Evolutionary conservation across 257 asterid species (phyloP).

Genomic region (Gentiana straminea): DNA sequence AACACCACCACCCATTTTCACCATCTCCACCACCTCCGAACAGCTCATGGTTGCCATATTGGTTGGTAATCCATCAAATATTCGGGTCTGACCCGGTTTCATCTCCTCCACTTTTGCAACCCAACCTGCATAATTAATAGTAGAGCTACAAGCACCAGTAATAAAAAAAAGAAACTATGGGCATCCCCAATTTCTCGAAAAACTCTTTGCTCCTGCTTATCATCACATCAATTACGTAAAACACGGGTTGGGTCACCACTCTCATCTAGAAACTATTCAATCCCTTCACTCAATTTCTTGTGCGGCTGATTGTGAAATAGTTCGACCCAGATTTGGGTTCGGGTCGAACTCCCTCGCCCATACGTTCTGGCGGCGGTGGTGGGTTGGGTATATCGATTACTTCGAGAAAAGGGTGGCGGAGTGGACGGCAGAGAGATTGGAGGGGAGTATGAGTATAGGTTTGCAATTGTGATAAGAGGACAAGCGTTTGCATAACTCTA

Average conservation of each 20-base stretch:
- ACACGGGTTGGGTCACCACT: conserved; percentile 29
- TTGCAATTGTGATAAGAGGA: conserved; percentile 25
- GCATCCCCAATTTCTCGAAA: conserved; percentile 31
- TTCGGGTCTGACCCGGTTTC: conserved; percentile 30
- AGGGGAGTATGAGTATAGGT: conserved; percentile 43
- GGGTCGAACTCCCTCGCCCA: not conserved
- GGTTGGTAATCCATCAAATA: conserved; percentile 33
- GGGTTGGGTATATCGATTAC: conserved; percentile 15
- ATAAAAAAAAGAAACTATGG: conserved; percentile 36
- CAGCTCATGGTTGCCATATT: conserved; percentile 25
- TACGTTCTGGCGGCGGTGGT: conserved; percentile 9
- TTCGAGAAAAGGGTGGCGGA: conserved; percentile 11
- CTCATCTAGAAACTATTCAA: conserved; percentile 23
- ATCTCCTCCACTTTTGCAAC: conserved; percentile 27
- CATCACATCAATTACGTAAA: conserved; percentile 49
- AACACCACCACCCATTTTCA: too few species aligned
- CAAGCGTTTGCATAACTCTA: conserved; percentile 43
- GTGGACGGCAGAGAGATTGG: conserved; percentile 37
- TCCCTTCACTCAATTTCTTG: conserved; percentile 25
- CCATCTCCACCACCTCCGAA: conserved; percentile 2
- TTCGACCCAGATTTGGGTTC: conserved; percentile 1
- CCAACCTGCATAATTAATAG: conserved; percentile 50
- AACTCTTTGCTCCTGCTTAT: conserved; percentile 48
- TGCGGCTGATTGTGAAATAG: conserved; percentile 5
- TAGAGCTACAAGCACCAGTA: conserved; percentile 42